These are phyloP conservation scores for Macadamia integrifolia DNA, from an alignment of 164 flowering plant genomes.

Conservation along the genomic window DNA sequence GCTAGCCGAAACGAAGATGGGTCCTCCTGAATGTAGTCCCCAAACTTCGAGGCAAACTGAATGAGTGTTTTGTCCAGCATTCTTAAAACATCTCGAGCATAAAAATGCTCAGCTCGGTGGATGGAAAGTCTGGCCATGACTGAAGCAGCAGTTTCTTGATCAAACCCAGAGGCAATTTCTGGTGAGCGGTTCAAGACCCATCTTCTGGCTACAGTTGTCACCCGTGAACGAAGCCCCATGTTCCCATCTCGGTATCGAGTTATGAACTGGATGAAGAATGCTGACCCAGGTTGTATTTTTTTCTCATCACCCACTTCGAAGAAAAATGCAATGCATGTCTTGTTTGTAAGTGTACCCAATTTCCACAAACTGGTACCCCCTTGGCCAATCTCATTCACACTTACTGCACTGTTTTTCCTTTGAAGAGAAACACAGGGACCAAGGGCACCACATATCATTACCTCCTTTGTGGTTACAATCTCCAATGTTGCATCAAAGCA, in stretches of 20 bases:
- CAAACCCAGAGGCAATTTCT: slow-evolving; percentile 81
- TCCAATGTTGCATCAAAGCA: slow-evolving; percentile 74
- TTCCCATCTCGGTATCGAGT: slow-evolving; percentile 61
- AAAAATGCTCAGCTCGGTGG: slow-evolving; percentile 48
- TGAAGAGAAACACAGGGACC: slow-evolving; percentile 80
- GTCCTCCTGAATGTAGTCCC: slow-evolving; percentile 82
- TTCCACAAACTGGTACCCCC: slow-evolving; percentile 84
- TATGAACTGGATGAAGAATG: slow-evolving; percentile 75
- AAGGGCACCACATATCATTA: slow-evolving; percentile 78
- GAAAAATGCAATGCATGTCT: slow-evolving; percentile 82
- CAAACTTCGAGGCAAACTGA: slow-evolving; percentile 67
- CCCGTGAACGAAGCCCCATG: slow-evolving; percentile 63
- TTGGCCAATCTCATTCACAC: slow-evolving; percentile 59
- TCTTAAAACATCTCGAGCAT: slow-evolving; percentile 67
- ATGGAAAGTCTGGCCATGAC: slow-evolving; percentile 85
- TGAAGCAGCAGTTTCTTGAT: slow-evolving; percentile 94
- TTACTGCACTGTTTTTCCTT: slow-evolving; percentile 53
- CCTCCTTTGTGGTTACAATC: slow-evolving; percentile 67
- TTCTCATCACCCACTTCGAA: slow-evolving; percentile 61
- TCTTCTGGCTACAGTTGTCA: slow-evolving; percentile 88
- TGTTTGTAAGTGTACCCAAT: slow-evolving; percentile 54
- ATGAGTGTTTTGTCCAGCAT: slow-evolving; percentile 78
- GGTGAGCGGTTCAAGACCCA: slow-evolving; percentile 67
- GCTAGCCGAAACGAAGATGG: slow-evolving; percentile 81
- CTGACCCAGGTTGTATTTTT: slow-evolving; percentile 61